These are phyloP conservation scores for Puccinia novopanici DNA, from an alignment of 1,284 basidiomycete genomes.

Conservation along the genomic window DNA sequence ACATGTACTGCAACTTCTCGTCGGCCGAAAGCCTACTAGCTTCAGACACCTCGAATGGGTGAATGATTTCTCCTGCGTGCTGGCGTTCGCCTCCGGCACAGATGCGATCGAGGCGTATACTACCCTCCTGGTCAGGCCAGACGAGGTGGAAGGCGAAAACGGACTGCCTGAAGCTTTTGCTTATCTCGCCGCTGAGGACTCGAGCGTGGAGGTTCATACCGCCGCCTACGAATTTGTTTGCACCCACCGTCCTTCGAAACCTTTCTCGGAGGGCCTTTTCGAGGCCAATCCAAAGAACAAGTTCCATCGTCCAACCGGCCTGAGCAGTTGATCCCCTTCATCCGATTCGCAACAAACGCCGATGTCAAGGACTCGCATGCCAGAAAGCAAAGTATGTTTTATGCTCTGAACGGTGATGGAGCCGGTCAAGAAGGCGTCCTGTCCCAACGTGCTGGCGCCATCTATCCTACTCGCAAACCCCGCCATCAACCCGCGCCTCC, in stretches of 20 bases:
- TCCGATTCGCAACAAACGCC: constrained; percentile 26
- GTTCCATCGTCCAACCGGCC: constrained; percentile 22
- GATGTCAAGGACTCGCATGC: constrained; percentile 28
- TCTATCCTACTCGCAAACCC: neutral
- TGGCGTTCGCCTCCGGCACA: constrained; percentile 7
- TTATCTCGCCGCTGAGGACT: constrained; percentile 8
- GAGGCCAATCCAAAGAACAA: constrained; percentile 11
- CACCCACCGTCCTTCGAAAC: constrained; percentile 41
- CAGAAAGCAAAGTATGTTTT: constrained; percentile 38
- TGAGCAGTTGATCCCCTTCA: constrained; percentile 42
- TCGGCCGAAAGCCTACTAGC: neutral
- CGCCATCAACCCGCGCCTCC: neutral
- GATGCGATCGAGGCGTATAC: constrained; percentile 30
- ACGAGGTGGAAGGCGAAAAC: constrained; percentile 48
- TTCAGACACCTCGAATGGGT: constrained; percentile 48
- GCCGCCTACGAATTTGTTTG: constrained; percentile 40
- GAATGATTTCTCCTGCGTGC: constrained; percentile 45
- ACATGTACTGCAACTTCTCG: constrained; percentile 27
- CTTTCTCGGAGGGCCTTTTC: constrained; percentile 15
- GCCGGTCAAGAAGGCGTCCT: constrained; percentile 40
- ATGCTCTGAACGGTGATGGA: constrained; percentile 23
- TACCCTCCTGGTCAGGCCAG: constrained; percentile 27
- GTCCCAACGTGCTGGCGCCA: neutral
- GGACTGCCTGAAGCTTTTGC: constrained; percentile 40
- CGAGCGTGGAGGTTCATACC: constrained; percentile 1